phyloP scores from a whole-genome alignment of 352 stramenopile species.

The Globisporangium barbulae region DNA sequence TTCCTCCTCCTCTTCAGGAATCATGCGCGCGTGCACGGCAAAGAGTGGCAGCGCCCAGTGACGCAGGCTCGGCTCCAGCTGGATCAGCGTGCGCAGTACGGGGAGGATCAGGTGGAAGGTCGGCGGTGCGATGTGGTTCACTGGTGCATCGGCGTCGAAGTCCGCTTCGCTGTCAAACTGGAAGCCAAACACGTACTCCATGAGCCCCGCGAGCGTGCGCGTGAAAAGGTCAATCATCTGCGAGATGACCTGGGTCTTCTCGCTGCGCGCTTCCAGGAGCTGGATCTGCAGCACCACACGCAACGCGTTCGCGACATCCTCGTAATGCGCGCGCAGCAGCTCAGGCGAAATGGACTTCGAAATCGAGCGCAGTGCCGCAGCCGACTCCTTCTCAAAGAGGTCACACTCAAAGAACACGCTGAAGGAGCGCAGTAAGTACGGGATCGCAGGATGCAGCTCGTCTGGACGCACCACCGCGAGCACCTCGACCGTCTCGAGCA shows the following conservation, averaged over 20 bases:
- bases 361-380: slow-evolving; percentile 37
- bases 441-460: slow-evolving; percentile 71
- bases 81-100: slow-evolving; percentile 56
- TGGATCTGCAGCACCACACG: slow-evolving; percentile 49
- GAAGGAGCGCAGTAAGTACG: slow-evolving; percentile 54
- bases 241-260: slow-evolving; percentile 32
- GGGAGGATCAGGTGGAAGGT: slow-evolving; percentile 82
- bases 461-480: slow-evolving; percentile 49
- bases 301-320: slow-evolving; percentile 58
- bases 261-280: slow-evolving; percentile 34
- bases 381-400: slow-evolving; percentile 48
- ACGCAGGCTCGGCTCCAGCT: slow-evolving; percentile 44
- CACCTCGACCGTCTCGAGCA: slow-evolving; percentile 67
- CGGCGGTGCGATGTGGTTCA: slow-evolving; percentile 64
- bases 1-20: slow-evolving; percentile 84
- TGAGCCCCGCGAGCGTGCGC: slow-evolving; percentile 52
- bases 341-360: slow-evolving; percentile 58
- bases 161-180: slow-evolving; percentile 78
- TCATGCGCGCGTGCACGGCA: slow-evolving; percentile 80
- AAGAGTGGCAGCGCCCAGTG: slow-evolving; percentile 75
- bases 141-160: slow-evolving; percentile 60
- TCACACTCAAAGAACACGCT: slow-evolving; percentile 50
- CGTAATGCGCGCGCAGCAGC: slow-evolving; percentile 60
- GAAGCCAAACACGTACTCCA: slow-evolving; percentile 82
- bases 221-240: slow-evolving; percentile 52